Evolutionary conservation across 345 rosid genomes (phyloP), one percentile per base, ranked within the genome.

Genomic region (Lagerstroemia speciosa): DNA sequence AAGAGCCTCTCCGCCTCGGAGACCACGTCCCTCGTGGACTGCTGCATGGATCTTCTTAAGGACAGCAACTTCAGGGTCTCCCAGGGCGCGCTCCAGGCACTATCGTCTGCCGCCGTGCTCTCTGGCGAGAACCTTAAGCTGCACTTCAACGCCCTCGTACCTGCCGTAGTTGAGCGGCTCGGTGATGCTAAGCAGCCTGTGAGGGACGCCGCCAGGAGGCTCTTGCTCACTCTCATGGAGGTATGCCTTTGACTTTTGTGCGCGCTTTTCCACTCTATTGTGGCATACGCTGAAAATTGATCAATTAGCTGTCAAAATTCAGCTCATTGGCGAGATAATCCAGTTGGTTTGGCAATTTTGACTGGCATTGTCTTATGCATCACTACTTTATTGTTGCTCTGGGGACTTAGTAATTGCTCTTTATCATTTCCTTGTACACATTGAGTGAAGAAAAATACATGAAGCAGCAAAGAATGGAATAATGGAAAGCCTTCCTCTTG

Each of bases 191-290:
- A 91, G 69, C 99, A 94, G 73, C 99, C 99, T 0, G 99, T 94
- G 36, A 76, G 99, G 32, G 98, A 94, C 70, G 98, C 99, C 20
- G 98, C 99, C 8, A 83, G 98, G 73, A 88, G 99, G 34, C 79
- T 94, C 58, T 72, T 94, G 78, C 90, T 93, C 26, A 94, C 99
- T 70, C 92, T 94, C n/a, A 94, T 94, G 99, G 98, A 94, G 99
- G 99, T 91, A 64, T 36, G n/a, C 31, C 15, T 8, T 57, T 57
- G 31, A 26, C 31, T 14, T 48, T 32, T n/a, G 58, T 20, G 22
- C n/a, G 22, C 53, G n/a, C 22, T 20, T 53, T 22, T 50, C 29
- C 60, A 7, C 60, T 53, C 29, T 53, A 53, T 29, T 20, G 27
- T 57, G 3, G 32, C 7, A n/a, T 27, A 0, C 52, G 41, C 43